Evolutionary conservation across 208 protist species (phyloP).

Genomic region (Polymyxa betae): DNA sequence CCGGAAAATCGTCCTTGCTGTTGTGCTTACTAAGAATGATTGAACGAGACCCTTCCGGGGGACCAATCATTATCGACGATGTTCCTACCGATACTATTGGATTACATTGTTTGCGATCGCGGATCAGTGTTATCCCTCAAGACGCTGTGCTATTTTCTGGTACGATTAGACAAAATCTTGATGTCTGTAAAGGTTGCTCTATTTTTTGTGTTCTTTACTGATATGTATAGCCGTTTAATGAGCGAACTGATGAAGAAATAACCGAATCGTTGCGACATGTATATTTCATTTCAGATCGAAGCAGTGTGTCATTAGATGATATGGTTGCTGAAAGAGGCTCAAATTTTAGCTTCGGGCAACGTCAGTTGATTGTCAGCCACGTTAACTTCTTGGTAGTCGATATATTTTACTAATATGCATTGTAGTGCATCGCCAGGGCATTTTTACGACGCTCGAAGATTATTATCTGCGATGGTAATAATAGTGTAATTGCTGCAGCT

Average conservation of each 20-base stretch:
- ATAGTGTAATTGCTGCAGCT: constrained; percentile 8
- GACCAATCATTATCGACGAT: constrained; percentile 80
- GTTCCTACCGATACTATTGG: constrained; percentile 81
- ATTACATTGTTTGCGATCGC: constrained; percentile 83
- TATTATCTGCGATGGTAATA: constrained; percentile 65
- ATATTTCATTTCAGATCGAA: neutral
- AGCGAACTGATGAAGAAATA: neutral
- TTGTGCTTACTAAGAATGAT: constrained; percentile 50
- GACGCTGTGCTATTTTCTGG: constrained; percentile 91
- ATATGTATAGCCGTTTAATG: constrained; percentile 28
- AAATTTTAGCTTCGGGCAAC: constrained; percentile 25
- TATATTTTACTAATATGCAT: neutral
- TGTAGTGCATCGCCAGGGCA: constrained; percentile 37
- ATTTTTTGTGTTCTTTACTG: neutral
- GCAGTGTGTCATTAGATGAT: constrained; percentile 21
- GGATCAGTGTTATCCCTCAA: constrained; percentile 96
- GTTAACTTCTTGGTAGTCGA: neutral
- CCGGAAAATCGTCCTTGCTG: constrained; percentile 54
- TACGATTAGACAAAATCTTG: constrained; percentile 90
- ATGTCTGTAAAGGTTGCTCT: constrained; percentile 59
- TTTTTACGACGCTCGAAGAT: constrained; percentile 53
- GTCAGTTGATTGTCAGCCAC: neutral
- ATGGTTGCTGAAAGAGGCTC: neutral
- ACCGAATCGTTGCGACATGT: neutral
- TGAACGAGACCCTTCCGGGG: constrained; percentile 9